These are phyloP conservation scores for Auricularia cornea DNA, from an alignment of 768 basidiomycete species.

Conservation along the genomic window DNA sequence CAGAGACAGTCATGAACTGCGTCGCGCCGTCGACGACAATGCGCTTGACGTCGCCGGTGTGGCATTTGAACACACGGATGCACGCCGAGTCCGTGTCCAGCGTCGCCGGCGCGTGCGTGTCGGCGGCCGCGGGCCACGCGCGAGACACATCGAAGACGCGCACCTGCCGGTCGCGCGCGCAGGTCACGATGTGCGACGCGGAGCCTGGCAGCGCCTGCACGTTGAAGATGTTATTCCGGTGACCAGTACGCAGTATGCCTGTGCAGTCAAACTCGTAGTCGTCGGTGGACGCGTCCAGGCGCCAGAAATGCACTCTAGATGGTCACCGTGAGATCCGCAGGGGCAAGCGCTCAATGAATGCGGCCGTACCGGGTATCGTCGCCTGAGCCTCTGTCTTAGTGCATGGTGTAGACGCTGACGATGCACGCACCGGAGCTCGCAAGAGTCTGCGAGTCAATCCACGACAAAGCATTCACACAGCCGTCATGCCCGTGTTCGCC, in stretches of 20 bases:
- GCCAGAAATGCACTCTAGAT: slow-evolving; percentile 68
- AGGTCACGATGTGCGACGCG: slow-evolving; percentile 51
- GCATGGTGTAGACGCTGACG: background rate
- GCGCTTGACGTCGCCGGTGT: slow-evolving; percentile 63
- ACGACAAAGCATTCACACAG: slow-evolving; percentile 28
- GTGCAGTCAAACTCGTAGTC: slow-evolving; percentile 61
- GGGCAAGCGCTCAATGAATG: background rate
- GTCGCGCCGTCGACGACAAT: slow-evolving; percentile 74
- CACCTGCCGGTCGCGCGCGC: slow-evolving; percentile 65
- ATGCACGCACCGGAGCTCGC: slow-evolving; percentile 19
- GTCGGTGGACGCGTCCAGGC: slow-evolving; percentile 41
- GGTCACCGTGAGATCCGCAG: background rate
- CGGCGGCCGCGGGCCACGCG: slow-evolving; percentile 25
- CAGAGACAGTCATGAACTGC: slow-evolving; percentile 69
- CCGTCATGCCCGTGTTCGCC: slow-evolving; percentile 9
- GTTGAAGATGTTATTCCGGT: slow-evolving; percentile 79
- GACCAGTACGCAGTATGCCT: slow-evolving; percentile 69
- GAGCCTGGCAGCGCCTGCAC: slow-evolving; percentile 72
- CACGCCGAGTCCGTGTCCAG: slow-evolving; percentile 33
- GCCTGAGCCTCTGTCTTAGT: background rate
- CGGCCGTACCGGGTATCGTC: background rate
- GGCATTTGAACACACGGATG: slow-evolving; percentile 56
- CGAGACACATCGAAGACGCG: slow-evolving; percentile 64
- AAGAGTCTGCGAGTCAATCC: slow-evolving; percentile 23
- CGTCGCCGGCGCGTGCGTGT: slow-evolving; percentile 9